Evolutionary conservation across 2,329 filamentous ascomycete genomes (phyloP).

Genomic region (Penicillium fuscoglaucum): DNA sequence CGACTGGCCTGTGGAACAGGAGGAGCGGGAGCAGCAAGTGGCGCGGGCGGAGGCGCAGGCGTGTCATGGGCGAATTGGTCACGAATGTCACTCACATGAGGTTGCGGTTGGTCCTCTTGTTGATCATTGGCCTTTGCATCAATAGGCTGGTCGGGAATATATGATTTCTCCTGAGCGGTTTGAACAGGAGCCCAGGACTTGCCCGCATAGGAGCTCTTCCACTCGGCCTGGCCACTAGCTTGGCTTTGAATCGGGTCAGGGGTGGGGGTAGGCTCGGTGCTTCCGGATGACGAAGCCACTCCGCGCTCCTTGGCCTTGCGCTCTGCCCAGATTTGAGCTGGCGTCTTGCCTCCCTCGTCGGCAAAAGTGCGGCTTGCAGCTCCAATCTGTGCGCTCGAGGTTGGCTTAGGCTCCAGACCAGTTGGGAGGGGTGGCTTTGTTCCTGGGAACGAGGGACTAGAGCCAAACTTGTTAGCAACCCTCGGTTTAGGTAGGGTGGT

Average conservation of each 20-base stretch:
- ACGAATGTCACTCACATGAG: slow-evolving; percentile 70
- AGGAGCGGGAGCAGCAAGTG: slow-evolving; percentile 38
- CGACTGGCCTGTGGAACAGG: slow-evolving; percentile 66
- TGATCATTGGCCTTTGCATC: slow-evolving; percentile 55
- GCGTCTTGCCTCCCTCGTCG: slow-evolving; percentile 91
- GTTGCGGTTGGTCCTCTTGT: slow-evolving; percentile 57
- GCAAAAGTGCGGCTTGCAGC: slow-evolving; percentile 90
- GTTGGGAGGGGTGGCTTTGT: slow-evolving; percentile 85
- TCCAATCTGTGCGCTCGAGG: slow-evolving; percentile 62
- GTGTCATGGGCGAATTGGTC: slow-evolving; percentile 80
- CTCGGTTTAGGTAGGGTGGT: slow-evolving; percentile 92
- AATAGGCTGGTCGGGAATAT: slow-evolving; percentile 60
- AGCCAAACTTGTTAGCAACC: slow-evolving; percentile 82
- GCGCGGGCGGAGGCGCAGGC: slow-evolving; percentile 43
- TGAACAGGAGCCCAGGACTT: slow-evolving; percentile 89
- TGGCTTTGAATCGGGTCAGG: slow-evolving; percentile 63
- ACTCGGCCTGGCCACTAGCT: slow-evolving; percentile 70
- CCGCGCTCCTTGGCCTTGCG: slow-evolving; percentile 83
- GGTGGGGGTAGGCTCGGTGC: slow-evolving; percentile 47
- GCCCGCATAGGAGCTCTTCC: slow-evolving; percentile 88
- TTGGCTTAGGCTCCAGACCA: slow-evolving; percentile 62
- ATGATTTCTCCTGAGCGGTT: slow-evolving; percentile 66
- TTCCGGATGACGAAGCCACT: slow-evolving; percentile 48
- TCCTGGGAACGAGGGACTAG: slow-evolving; percentile 71
- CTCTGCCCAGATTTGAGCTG: slow-evolving; percentile 95